Conservation (phyloP, 345 rosid species). For the Populus tremula region DNA sequence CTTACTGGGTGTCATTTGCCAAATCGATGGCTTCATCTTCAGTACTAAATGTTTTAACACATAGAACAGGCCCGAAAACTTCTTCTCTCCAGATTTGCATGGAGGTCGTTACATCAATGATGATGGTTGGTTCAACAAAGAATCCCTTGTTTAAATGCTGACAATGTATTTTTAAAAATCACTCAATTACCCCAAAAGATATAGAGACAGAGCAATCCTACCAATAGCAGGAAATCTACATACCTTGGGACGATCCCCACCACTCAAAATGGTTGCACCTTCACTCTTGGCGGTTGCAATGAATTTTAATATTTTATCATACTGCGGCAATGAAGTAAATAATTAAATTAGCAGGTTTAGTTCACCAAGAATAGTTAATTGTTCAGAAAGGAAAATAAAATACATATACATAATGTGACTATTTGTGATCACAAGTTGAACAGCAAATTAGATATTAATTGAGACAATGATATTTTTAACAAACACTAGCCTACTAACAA, state of each 20-base stretch:
- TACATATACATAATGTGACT: neutral
- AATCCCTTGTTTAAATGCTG: constrained; percentile 85
- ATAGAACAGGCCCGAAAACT: constrained; percentile 95
- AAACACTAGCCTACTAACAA: neutral
- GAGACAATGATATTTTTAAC: neutral
- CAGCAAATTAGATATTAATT: neutral
- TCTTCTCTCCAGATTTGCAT: constrained; percentile 99
- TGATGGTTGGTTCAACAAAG: constrained; percentile 77
- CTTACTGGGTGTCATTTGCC: constrained; percentile 93
- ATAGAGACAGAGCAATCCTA: constrained; percentile 6
- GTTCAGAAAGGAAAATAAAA: neutral
- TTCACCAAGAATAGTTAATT: neutral
- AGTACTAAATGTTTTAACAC: constrained; percentile 77
- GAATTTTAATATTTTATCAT: constrained; percentile 67
- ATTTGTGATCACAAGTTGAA: neutral
- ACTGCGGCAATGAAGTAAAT: constrained; percentile 44
- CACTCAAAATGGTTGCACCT: constrained; percentile 81
- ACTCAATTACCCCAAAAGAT: constrained; percentile 11
- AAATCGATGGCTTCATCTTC: constrained; percentile 95
- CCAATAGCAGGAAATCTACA: constrained; percentile 8
- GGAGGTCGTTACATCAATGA: constrained; percentile 69
- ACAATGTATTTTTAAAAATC: constrained; percentile 16
- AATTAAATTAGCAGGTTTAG: constrained; percentile 5
- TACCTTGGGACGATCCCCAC: constrained; percentile 87
- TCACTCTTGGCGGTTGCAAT: constrained; percentile 81